Evolutionary conservation across 176 grass and related monocot species (phyloP).

Genomic region (Microstegium vimineum): DNA sequence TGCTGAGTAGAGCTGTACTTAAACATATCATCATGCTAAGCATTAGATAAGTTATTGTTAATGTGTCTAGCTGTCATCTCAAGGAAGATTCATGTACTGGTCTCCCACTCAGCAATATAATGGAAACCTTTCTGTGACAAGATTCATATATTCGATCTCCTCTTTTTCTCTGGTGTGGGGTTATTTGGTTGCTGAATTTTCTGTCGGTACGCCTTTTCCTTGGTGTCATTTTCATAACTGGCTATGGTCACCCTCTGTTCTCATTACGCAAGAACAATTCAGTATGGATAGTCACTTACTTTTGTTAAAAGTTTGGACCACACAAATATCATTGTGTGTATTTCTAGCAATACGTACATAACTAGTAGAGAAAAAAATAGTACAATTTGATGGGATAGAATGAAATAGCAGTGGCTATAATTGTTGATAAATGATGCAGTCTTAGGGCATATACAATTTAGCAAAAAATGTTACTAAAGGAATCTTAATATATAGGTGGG

Average conservation of each 20-base stretch:
- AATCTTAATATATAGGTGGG: background rate
- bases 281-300: background rate
- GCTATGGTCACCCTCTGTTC: conserved; percentile 22
- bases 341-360: background rate
- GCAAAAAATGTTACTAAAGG: background rate
- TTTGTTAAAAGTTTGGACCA: background rate
- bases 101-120: conserved; percentile 43
- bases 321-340: background rate
- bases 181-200: conserved; percentile 24
- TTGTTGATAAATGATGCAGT: background rate
- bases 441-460: background rate
- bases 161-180: conserved; percentile 13
- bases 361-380: background rate
- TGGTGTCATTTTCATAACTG: conserved; percentile 35
- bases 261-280: background rate
- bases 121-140: conserved; percentile 27
- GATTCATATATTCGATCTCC: conserved; percentile 33
- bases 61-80: conserved; percentile 31
- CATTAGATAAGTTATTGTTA: conserved; percentile 29
- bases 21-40: conserved; percentile 8
- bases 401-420: background rate
- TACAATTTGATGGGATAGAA: background rate
- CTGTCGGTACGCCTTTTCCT: conserved; percentile 9
- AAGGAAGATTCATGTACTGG: conserved; percentile 38
- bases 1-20: conserved; percentile 8